Evolutionary conservation across 2,329 filamentous ascomycete species (phyloP).

Genomic region (Aspergillus aculeatinus): DNA sequence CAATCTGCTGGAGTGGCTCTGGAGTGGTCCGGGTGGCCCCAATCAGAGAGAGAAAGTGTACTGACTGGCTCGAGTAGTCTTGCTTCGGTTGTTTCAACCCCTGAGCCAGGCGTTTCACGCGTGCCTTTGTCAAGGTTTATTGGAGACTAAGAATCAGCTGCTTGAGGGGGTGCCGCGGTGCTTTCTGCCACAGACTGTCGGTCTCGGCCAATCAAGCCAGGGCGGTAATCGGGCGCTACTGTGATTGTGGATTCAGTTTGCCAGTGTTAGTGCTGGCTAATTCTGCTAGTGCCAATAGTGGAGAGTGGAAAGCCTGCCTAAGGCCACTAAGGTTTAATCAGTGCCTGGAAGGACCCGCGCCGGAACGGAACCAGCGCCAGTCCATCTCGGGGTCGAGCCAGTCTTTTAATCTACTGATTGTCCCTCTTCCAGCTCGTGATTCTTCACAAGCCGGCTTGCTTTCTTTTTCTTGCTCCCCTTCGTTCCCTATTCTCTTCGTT

Average conservation of each 20-base stretch:
- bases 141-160: slow-evolving; percentile 3
- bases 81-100: slow-evolving; percentile 11
- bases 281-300: background rate
- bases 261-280: no score
- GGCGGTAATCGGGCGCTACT: background rate
- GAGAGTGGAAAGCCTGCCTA: background rate
- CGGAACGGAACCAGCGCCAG: background rate
- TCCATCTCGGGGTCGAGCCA: background rate
- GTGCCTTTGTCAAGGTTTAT: slow-evolving; percentile 3
- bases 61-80: slow-evolving; percentile 9
- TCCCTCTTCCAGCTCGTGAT: background rate
- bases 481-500: background rate
- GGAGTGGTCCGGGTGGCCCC: background rate
- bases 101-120: slow-evolving; percentile 13
- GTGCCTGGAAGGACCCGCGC: background rate
- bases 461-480: background rate
- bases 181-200: no score
- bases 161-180: background rate
- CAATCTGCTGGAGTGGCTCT: background rate
- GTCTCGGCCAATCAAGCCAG: background rate
- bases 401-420: background rate
- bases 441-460: background rate
- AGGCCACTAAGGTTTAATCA: background rate
- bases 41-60: background rate
- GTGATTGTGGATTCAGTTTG: background rate